Evolutionary conservation across 345 rosid species (phyloP), one percentile per base, ranked within the genome.

Genomic region (Durio zibethinus): DNA sequence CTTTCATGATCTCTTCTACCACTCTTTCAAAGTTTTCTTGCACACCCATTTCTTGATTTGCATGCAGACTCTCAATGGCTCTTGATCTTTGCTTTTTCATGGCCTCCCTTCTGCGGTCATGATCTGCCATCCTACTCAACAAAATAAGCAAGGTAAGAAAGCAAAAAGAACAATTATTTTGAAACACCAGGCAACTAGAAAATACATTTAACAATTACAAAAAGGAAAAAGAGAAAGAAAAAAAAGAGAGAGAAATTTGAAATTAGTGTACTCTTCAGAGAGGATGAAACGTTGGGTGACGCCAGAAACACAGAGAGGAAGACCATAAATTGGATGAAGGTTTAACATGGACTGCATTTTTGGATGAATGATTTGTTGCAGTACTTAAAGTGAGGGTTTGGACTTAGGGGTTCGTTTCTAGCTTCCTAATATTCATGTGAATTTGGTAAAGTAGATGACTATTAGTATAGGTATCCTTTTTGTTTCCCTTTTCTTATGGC

Each of bases 241-340:
- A 42, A n/a, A n/a, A 8, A 35, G 5, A 12, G 27, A 10, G n/a
- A 66, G 20, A 42, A 21, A 23, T 4, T 14, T 43, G 29, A 43
- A 21, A 43, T 12, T 5, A 57, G 16, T 21, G 2, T 83, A 87
- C 92, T 89, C 89, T 79, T 83, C 78, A 56, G 87, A 84, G 71
- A 85, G 72, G 69, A 76, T 16, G 45, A 80, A 25, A 40, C 79
- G 86, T 25, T 82, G 87, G 63, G 82, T 67, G 80, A 84, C 76
- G 78, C 86, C 87, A 76, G 85, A 80, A 75, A 84, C 77, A 76
- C 85, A 80, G 20, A 89, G 86, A 75, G 92, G 92, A 61, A 86
- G 84, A 74, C 92, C 92, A 78, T 78, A 89, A 75, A 54, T 79
- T 36, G 86, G 86, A 70, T 80, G 80, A 47, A 87, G 85, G 78